These are phyloP conservation scores for Botryosphaeria dothidea DNA, from an alignment of 2,329 filamentous ascomycete genomes.

Conservation along the genomic window DNA sequence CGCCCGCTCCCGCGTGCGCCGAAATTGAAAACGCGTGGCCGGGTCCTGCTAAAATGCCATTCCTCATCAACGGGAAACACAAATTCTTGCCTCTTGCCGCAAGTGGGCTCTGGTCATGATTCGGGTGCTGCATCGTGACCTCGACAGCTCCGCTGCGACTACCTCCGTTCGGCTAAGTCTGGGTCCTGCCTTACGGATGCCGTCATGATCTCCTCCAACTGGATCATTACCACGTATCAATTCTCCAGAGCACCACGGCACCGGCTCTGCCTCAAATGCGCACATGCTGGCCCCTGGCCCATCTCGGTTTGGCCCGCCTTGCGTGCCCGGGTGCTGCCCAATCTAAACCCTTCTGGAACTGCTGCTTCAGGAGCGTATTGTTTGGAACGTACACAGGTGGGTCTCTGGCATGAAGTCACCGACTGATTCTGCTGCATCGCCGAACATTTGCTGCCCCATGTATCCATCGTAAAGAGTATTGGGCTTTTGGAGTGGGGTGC, in stretches of 20 bases:
- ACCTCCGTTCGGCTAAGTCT: background rate
- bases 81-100: background rate
- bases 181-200: background rate
- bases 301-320: conserved; percentile 9
- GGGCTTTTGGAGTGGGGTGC: background rate
- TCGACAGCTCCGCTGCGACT: background rate
- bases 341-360: background rate
- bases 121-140: conserved; percentile 3
- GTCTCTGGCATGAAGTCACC: background rate
- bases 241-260: background rate
- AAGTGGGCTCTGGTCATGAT: background rate
- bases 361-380: background rate
- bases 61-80: background rate
- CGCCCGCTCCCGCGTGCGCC: background rate
- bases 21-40: background rate
- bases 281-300: conserved; percentile 4
- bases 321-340: conserved; percentile 8
- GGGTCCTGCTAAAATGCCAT: background rate
- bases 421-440: background rate
- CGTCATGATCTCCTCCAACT: conserved; percentile 5
- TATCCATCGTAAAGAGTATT: background rate
- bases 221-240: background rate
- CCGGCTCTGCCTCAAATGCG: background rate
- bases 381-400: background rate
- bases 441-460: background rate